These are phyloP conservation scores for Metschnikowia amazonensis DNA, from an alignment of 805 yeast genomes.

Conservation along the genomic window DNA sequence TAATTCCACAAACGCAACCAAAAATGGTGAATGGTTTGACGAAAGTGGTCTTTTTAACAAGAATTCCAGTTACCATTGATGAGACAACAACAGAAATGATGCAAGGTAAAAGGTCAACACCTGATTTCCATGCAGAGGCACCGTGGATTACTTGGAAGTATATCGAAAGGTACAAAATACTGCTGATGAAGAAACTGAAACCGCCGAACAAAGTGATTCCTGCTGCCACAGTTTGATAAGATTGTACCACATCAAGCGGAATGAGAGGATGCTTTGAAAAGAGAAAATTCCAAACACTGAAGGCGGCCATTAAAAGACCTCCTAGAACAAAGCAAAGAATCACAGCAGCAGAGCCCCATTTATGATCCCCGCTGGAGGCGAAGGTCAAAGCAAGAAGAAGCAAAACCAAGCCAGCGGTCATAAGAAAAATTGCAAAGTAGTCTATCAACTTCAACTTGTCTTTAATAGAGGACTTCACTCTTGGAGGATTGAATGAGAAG, in stretches of 20 bases:
- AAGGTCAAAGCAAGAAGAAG: constrained; percentile 24
- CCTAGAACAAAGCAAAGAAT: constrained; percentile 24
- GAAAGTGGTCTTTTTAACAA: constrained; percentile 34
- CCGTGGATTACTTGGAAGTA: constrained; percentile 49
- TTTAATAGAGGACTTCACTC: constrained; percentile 9
- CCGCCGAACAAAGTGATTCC: constrained; percentile 13
- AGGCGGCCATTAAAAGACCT: constrained; percentile 16
- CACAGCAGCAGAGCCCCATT: constrained; percentile 24
- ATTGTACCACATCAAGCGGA: constrained; percentile 16
- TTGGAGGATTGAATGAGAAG: constrained; percentile 22
- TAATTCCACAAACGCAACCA: constrained; percentile 33
- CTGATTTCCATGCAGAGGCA: constrained; percentile 42
- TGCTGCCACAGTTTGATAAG: constrained; percentile 16
- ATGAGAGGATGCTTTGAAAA: constrained; percentile 20
- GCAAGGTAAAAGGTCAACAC: constrained; percentile 42
- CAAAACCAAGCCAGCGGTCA: constrained; percentile 21
- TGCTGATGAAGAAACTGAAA: constrained; percentile 20
- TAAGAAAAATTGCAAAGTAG: constrained; percentile 20
- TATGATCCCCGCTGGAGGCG: constrained; percentile 19
- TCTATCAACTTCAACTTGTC: constrained; percentile 20
- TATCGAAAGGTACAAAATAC: constrained; percentile 32
- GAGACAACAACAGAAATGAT: constrained; percentile 37
- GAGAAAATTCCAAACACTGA: constrained; percentile 19
- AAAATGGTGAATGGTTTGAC: constrained; percentile 40
- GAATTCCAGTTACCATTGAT: constrained; percentile 36